phyloP scores from a whole-genome alignment of 177 flowering plant species.

The Vitis hybrid region DNA sequence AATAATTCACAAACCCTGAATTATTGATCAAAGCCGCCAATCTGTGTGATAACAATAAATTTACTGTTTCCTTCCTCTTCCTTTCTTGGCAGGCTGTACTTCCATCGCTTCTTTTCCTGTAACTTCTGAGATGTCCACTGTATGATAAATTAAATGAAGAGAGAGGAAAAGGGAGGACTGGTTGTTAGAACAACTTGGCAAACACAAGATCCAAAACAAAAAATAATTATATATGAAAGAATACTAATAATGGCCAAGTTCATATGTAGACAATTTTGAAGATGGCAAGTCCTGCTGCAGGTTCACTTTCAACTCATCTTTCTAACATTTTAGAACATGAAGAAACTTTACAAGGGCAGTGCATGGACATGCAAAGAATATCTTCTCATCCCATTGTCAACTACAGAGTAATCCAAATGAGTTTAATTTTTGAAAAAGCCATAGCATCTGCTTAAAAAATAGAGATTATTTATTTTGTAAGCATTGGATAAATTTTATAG shows the following conservation, averaged over 20 bases:
- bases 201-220: neutral
- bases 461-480: no score
- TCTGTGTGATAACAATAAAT: neutral
- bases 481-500: neutral
- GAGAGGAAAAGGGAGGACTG: neutral
- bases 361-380: neutral
- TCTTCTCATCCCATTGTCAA: neutral
- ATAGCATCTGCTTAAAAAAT: neutral
- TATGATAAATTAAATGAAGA: slow-evolving; percentile 7
- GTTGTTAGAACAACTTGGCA: neutral
- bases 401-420: neutral
- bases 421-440: neutral
- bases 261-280: neutral
- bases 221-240: no score
- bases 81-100: slow-evolving; percentile 72
- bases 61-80: slow-evolving; percentile 89
- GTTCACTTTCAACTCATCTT: neutral
- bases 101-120: slow-evolving; percentile 78
- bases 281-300: neutral
- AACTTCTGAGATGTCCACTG: slow-evolving; percentile 78
- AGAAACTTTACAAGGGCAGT: neutral
- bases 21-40: neutral
- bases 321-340: neutral
- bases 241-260: neutral
- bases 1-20: neutral